Conservation (phyloP, 1,284 basidiomycete species). For the Ceratobasidium papillatum region DNA sequence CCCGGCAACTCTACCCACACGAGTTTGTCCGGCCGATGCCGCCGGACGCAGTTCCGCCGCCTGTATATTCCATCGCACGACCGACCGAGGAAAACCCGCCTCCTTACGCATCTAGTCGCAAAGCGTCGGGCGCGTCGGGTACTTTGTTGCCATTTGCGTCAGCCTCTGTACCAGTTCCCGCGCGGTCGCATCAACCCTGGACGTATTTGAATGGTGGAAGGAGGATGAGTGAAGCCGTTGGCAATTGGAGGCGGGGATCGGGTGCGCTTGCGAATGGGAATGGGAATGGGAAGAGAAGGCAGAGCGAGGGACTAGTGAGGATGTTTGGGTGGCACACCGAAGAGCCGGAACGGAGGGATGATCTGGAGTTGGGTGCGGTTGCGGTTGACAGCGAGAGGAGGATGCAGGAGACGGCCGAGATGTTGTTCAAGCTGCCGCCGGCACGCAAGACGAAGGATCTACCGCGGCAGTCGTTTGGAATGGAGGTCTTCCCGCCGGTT, state of each 20-base stretch:
- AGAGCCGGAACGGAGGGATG: background rate
- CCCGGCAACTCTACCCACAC: slow-evolving; percentile 33
- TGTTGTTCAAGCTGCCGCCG: slow-evolving; percentile 6
- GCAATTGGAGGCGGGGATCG: background rate
- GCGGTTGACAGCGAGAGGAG: background rate
- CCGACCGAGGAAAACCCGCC: background rate
- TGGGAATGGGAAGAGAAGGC: background rate
- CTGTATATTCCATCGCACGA: slow-evolving; percentile 15
- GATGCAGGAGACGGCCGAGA: background rate
- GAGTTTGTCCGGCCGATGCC: slow-evolving; percentile 10
- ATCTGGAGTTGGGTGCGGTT: background rate
- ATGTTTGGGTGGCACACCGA: background rate
- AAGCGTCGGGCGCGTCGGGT: background rate
- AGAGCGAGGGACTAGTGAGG: slow-evolving; percentile 14
- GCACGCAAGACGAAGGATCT: slow-evolving; percentile 24
- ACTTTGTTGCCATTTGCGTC: background rate
- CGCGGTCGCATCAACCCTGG: background rate
- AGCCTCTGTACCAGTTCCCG: background rate
- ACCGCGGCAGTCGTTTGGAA: slow-evolving; percentile 5
- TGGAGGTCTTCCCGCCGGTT: background rate
- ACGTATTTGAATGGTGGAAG: background rate
- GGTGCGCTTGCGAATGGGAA: background rate
- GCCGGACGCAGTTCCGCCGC: slow-evolving; percentile 2
- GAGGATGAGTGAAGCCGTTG: slow-evolving; percentile 15
- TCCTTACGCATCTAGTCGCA: slow-evolving; percentile 1